phyloP scores from a whole-genome alignment of 2,329 filamentous ascomycete species.

The Aspergillus intermedius region DNA sequence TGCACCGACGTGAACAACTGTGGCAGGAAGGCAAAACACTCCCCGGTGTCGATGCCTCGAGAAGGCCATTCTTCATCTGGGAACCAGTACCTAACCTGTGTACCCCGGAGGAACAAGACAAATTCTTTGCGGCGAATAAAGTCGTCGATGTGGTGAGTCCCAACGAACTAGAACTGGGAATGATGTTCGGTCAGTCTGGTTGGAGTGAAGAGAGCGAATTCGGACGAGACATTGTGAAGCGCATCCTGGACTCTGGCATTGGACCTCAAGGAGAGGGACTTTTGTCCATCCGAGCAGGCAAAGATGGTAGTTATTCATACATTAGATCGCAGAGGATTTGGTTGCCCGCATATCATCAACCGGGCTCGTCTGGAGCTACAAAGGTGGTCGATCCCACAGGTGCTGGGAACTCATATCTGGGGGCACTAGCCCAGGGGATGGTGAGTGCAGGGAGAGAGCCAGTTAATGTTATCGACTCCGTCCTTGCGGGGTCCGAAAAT shows the following conservation, averaged over 20 bases:
- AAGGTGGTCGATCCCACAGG: constrained; percentile 84
- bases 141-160: constrained; percentile 61
- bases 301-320: constrained; percentile 51
- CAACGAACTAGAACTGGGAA: constrained; percentile 82
- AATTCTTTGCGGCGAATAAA: constrained; percentile 47
- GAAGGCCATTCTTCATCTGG: constrained; percentile 76
- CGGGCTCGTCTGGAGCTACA: constrained; percentile 22
- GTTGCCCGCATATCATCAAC: constrained; percentile 69
- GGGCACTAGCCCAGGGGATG: constrained; percentile 53
- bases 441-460: constrained; percentile 36
- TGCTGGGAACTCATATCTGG: constrained; percentile 84
- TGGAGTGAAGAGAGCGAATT: constrained; percentile 25
- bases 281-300: constrained; percentile 53
- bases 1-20: constrained; percentile 43
- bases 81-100: constrained; percentile 91
- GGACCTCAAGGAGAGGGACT: constrained; percentile 31
- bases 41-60: constrained; percentile 28
- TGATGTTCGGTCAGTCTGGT: constrained; percentile 62
- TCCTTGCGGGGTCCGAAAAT: constrained; percentile 45
- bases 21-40: constrained; percentile 20
- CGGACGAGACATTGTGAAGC: constrained; percentile 27
- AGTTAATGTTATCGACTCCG: constrained; percentile 22
- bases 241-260: constrained; percentile 31
- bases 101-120: constrained; percentile 55
- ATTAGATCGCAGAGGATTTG: constrained; percentile 47